Evolutionary conservation across 371 early-diverging fungal species (phyloP), one percentile per base, ranked within the genome.

Genomic region (Coemansia sp.): DNA sequence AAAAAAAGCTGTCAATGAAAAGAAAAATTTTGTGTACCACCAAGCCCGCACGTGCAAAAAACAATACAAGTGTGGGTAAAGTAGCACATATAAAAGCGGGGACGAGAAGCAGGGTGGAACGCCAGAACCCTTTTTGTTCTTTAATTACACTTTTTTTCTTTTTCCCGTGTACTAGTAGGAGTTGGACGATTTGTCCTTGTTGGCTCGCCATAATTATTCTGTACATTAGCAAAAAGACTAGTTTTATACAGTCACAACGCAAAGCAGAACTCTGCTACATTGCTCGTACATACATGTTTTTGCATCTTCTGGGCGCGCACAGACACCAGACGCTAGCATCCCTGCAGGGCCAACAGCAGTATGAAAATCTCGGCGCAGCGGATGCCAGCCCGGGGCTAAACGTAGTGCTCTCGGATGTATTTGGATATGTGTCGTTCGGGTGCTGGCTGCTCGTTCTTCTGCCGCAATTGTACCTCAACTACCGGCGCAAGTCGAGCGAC

Each of bases 381-480:
- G 58, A 32, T 4, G 40, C 36, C 6, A 53, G 17, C 36, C 32
- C 17, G 44, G 60, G 63, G 44, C 24, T 56, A 29, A 66, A 70
- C 41, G 59, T 63, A 0, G 17, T 74, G 11, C 67, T 70, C 0
- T 74, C 74, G 3, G 74, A 74, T 46, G 9, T 75, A 0, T 71
- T 75, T 57, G 76, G 76, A 11, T 71, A 75, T 48, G 49, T 71
- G 3, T 75, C 76, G 36, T 71, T 75, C 26, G 67, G 52, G 9
- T 75, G 76, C 58, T 75, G 76, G 76, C 63, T 75, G 24, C 54
- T 71, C 24, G 76, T 75, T 0, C 65, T 75, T 41, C 11, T 75
- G 58, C 76, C 76, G n/a, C 80, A 80, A 70, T 60, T 80, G 26
- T 79, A 58, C 63, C 65, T 77, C 44, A 80, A 80, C 70, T 80